A percentile compares a stretch with the other conserved stretches of the same genome.
These are phyloP conservation scores for Lachnellula occidentalis DNA, from an alignment of 2,329 filamentous ascomycete genomes.

Conservation along the genomic window DNA sequence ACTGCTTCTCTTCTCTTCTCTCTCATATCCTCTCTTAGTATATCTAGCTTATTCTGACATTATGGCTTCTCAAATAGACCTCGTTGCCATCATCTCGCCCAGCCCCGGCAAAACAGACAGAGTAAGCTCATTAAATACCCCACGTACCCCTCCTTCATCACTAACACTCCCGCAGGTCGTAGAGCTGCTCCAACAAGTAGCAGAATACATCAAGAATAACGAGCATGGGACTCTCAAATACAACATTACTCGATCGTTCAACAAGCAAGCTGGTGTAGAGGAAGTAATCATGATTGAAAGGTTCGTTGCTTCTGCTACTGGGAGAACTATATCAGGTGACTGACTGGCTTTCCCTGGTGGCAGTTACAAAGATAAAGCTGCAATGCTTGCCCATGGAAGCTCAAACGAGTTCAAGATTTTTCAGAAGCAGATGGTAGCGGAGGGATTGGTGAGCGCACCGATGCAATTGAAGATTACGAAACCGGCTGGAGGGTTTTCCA, in stretches of 20 bases:
- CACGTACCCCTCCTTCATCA: background rate
- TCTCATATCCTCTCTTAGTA: background rate
- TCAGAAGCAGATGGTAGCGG: conserved; percentile 19
- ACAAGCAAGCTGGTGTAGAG: conserved; percentile 24
- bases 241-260: conserved; percentile 19
- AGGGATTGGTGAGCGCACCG: conserved; percentile 19
- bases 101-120: conserved; percentile 25
- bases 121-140: conserved; percentile 11
- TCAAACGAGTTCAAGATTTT: conserved; percentile 21
- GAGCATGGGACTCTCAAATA: conserved; percentile 28
- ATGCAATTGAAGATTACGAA: conserved; percentile 26
- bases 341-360: background rate
- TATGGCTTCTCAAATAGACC: conserved; percentile 21
- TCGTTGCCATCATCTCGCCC: conserved; percentile 24
- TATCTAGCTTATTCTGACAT: background rate
- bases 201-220: conserved; percentile 19
- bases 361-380: conserved; percentile 28
- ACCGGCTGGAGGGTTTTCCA: conserved; percentile 24
- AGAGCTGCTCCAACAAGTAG: conserved; percentile 22
- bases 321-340: background rate
- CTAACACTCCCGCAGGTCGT: conserved; percentile 17
- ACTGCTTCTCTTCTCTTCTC: background rate
- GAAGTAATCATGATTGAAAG: conserved; percentile 29
- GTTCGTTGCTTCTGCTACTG: conserved; percentile 8
- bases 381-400: conserved; percentile 19